Evolutionary conservation across 176 grass and related monocot species (phyloP), one percentile per base, ranked within the genome.

Genomic region (Saccharum spontaneum): DNA sequence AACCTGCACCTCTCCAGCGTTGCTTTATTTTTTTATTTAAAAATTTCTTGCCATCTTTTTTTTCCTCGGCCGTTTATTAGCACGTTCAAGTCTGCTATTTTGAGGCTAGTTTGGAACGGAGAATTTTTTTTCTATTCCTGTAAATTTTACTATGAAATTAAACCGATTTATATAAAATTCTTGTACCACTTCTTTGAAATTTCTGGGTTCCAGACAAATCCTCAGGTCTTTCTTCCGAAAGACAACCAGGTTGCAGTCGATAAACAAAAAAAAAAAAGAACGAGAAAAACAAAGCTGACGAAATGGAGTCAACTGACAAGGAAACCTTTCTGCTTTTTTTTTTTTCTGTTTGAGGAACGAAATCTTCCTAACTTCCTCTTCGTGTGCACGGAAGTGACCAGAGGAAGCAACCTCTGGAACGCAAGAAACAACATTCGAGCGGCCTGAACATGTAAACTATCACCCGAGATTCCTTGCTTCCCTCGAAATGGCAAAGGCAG

Each of bases 391-490:
- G 34, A 82, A 76, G 33, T 72, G 20, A 55, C 17, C 57, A 20
- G 67, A 31, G 67, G 14, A 85, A 85, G 67, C 28, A 71, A 79
- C 52, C 49, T 39, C 65, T 12, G 16, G 0, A 40, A 45, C 30
- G 37, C 18, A 86, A 73, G 67, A 64, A 79, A 11, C 66, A 79
- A 26, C 40, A 73, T 73, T 64, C 40, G 11, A 62, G 9, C 23
- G 16, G 28, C 28, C 36, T 67, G 41, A 68, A 30, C 7, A 24
- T 10, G 48, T 15, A 62, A 50, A 12, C 23, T 16, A 61, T 23
- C 55, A 31, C 70, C 30, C 5, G n/a, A 31, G 59, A 79, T 90
- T 87, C 89, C 80, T 90, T 87, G 48, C 89, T 61, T 90, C 77
- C 12, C n/a, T 84, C 60, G n/a, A 40, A 82, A 79, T 44, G 48